Evolutionary conservation across 2,329 filamentous ascomycete genomes (phyloP), one percentile per base, ranked within the genome.

Genomic region (Fusarium ambrosium): DNA sequence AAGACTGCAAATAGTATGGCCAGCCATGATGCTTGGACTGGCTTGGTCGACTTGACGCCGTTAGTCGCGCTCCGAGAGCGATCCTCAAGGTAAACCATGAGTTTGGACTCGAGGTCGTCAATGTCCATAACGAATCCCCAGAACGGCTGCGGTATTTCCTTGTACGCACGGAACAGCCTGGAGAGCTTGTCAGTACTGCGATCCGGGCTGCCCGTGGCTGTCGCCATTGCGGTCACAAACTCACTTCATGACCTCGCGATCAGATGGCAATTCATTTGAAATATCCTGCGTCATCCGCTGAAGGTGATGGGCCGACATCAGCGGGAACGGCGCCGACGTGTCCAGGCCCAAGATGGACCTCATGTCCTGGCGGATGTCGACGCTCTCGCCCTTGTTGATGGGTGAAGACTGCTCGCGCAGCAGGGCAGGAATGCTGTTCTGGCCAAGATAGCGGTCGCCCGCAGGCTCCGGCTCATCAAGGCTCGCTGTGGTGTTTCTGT

Each of bases 121-220:
- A 92, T 90, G 74, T 92, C 90, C 67, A 92, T 87, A 20, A 92
- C 89, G 60, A 92, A 91, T 2, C 90, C 90, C 91, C 91, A 92
- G 74, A 92, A 92, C 2, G 90, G 90, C 59, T 92, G 91, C 2
- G 91, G 89, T 27, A 91, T 90, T 78, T 92, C 90, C 79, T 92
- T 92, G 82, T 92, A 92, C 2, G 90, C 89, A 53, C 89, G 87
- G 78, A 92, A 92, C 8, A 92, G 84, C 77, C 90, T 92, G 67
- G 10, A 37, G 56, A 43, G 29, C 36, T 64, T 69, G 72, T 71
- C 36, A 77, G 51, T 34, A 16, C 60, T 43, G 59, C 20, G 10
- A 11, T 14, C 24, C 32, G 20, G 32, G 22, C 27, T 55, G 48
- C 29, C 39, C 65, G 2, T 24, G 58, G 39, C 37, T 37, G 34